Conservation (phyloP, 495 filamentous ascomycete species). For the Xylona heveae region DNA sequence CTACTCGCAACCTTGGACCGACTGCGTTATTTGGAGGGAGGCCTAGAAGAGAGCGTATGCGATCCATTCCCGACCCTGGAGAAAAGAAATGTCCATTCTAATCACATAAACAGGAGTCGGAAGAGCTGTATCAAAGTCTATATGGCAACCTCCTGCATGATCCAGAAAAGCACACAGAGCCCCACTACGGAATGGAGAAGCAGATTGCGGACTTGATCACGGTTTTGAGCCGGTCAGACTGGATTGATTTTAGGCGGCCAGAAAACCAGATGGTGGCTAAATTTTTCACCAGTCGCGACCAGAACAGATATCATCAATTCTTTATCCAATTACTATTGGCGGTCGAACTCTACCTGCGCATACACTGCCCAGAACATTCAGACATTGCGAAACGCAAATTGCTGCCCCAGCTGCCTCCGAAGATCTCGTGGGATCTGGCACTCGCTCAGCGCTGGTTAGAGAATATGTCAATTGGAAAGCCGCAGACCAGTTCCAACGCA, state of each 20-base stretch:
- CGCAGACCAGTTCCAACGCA: slow-evolving; percentile 20
- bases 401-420: slow-evolving; percentile 35
- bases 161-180: slow-evolving; percentile 16
- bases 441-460: slow-evolving; percentile 47
- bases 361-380: slow-evolving; percentile 29
- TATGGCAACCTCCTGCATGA: slow-evolving; percentile 22
- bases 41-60: slow-evolving; percentile 36
- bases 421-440: slow-evolving; percentile 45
- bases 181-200: slow-evolving; percentile 32
- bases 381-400: slow-evolving; percentile 32
- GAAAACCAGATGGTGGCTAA: slow-evolving; percentile 43
- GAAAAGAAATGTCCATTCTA: not conserved
- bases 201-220: slow-evolving; percentile 48
- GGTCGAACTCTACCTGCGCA: slow-evolving; percentile 41
- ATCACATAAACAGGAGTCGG: slow-evolving; percentile 11
- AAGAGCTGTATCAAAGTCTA: slow-evolving; percentile 14
- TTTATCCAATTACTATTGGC: slow-evolving; percentile 54
- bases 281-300: slow-evolving; percentile 30
- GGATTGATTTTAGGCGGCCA: slow-evolving; percentile 45
- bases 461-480: slow-evolving; percentile 35
- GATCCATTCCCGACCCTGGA: slow-evolving; percentile 1
- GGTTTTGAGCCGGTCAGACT: slow-evolving; percentile 34
- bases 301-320: slow-evolving; percentile 30
- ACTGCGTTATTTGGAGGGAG: slow-evolving; percentile 29
- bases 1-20: slow-evolving; percentile 30